Base-by-base conservation (phyloP, 176 grass and related monocot genomes). In the Poa pratensis region DNA sequence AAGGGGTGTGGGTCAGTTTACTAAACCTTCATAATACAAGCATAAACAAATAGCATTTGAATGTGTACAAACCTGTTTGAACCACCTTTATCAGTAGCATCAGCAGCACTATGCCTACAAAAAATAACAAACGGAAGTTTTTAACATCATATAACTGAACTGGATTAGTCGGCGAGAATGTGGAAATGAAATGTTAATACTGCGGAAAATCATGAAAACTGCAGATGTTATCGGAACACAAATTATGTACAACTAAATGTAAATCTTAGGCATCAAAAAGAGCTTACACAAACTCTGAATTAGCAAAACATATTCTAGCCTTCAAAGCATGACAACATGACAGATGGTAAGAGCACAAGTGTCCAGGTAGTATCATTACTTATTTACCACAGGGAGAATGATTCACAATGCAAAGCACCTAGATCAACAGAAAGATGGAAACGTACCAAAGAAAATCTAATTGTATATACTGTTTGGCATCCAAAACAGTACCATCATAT, bases 21-120 rank as follows among this genome's bases (percentile, higher is more conserved):
- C 17, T n/a, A 18, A 57, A 57, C 54, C 22, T 57, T 57, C 54
- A 57, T 18, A n/a, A 59, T 23, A 61, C 58, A 61, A 61, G 58
- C 22, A 61, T 11, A 61, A 61, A 24, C 8, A 61, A 61, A 27
- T 30, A 64, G 61, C 24, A 64, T 64, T 64, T 28, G 15, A 30
- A 64, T 64, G 61, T 64, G 58, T 64, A 30, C 61, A 64, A 64
- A 64, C 61, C 61, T 64, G 61, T 64, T 64, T 64, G 26, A 28
- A 64, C 5, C 61, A 30, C 3, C 23, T 62, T 62, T 27, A 27
- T 62, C 61, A 27, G 26, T 30, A 64, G 24, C 24, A 64, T 64
- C 61, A 64, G 61, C 24, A 64, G 5, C 26, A 30, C 24, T 64
- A 30, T 64, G 61, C 61, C 24, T 64, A 64, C 61, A 64, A 64